These are phyloP conservation scores for Elasticomyces elasticus DNA, from an alignment of 495 filamentous ascomycete species.

Conservation along the genomic window DNA sequence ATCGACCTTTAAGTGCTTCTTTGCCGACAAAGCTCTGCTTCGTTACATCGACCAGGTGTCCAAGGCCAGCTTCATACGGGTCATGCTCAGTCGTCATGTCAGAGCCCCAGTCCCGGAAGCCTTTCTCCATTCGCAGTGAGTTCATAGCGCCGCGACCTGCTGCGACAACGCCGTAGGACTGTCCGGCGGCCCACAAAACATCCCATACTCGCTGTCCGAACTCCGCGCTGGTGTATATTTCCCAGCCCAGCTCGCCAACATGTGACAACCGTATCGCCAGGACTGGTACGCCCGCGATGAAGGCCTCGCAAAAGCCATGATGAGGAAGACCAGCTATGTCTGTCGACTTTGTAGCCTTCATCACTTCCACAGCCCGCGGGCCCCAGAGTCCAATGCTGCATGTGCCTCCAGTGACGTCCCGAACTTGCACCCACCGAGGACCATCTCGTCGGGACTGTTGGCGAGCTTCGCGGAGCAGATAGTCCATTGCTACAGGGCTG, in stretches of 20 bases:
- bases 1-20: conserved; percentile 28
- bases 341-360: conserved; percentile 27
- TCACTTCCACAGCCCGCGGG: conserved; percentile 36
- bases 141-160: conserved; percentile 42
- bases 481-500: conserved; percentile 36
- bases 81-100: conserved; percentile 44
- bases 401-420: conserved; percentile 42
- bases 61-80: conserved; percentile 40
- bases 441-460: conserved; percentile 24
- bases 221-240: conserved; percentile 41
- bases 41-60: conserved; percentile 27
- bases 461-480: conserved; percentile 36
- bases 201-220: conserved; percentile 41
- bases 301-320: conserved; percentile 27
- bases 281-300: conserved; percentile 36
- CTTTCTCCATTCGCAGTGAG: conserved; percentile 40
- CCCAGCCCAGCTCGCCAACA: conserved; percentile 43
- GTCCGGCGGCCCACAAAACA: conserved; percentile 36
- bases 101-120: conserved; percentile 35
- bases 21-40: conserved; percentile 37
- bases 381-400: conserved; percentile 46
- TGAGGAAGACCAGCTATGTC: conserved; percentile 37
- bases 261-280: conserved; percentile 37
- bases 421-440: conserved; percentile 33
- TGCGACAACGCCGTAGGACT: conserved; percentile 38